phyloP scores from a whole-genome alignment of 495 filamentous ascomycete genomes.

The Tuber aestivum region DNA sequence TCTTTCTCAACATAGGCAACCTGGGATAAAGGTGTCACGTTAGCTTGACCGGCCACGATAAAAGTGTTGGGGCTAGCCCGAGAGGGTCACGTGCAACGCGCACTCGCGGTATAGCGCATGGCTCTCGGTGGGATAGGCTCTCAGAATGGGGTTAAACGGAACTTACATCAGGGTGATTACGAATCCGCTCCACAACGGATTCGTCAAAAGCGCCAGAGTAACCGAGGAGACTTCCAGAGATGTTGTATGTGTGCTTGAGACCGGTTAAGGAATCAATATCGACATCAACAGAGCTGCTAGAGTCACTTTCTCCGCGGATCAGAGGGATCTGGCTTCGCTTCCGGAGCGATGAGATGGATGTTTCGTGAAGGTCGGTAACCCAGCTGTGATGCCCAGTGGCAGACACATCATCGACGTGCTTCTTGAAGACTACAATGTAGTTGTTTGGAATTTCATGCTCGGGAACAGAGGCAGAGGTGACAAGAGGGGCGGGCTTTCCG shows the following conservation, averaged over 20 bases:
- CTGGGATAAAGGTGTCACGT: constrained; percentile 48
- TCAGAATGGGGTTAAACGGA: constrained; percentile 9
- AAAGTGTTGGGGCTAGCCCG: constrained; percentile 1
- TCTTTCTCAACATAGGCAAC: constrained; percentile 96
- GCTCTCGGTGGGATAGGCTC: constrained; percentile 24
- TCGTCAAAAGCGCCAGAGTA: constrained; percentile 98
- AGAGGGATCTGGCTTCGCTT: constrained; percentile 80
- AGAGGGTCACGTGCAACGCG: constrained; percentile 22
- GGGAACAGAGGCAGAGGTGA: constrained; percentile 69
- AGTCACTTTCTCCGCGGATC: constrained; percentile 29
- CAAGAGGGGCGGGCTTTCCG: constrained; percentile 82
- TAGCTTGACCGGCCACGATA: constrained; percentile 20
- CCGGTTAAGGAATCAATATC: constrained; percentile 67
- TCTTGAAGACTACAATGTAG: constrained; percentile 98
- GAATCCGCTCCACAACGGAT: constrained; percentile 82
- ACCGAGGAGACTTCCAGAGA: constrained; percentile 68
- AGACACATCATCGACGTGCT: constrained; percentile 65
- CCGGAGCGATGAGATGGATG: constrained; percentile 68
- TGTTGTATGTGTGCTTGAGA: constrained; percentile 91
- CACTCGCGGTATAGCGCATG: constrained; percentile 17
- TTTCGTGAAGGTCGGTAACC: constrained; percentile 76
- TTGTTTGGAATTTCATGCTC: constrained; percentile 69
- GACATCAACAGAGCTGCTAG: constrained; percentile 14
- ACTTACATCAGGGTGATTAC: constrained; percentile 93
- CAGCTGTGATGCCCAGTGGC: constrained; percentile 78